Percentiles rank a stretch among this genome's conserved stretches.
Evolutionary conservation across 805 yeast species (phyloP).

Genomic region (Danielia oregonensis): DNA sequence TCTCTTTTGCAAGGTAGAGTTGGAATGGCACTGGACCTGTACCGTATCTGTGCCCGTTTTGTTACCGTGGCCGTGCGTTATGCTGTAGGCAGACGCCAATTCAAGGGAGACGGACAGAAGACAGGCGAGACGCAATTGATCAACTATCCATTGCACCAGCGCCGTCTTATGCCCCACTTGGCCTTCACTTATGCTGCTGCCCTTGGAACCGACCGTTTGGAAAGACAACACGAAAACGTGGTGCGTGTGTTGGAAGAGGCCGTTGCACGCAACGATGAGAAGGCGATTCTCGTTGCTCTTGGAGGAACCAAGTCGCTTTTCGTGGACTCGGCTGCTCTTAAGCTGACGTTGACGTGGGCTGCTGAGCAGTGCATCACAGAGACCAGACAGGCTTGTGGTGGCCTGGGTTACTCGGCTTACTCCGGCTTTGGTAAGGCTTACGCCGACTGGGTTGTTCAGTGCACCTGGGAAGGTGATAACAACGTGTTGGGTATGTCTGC

Average conservation of each 20-base stretch:
- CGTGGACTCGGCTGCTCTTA: slow-evolving; percentile 42
- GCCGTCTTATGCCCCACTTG: slow-evolving; percentile 42
- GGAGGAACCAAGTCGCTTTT: slow-evolving; percentile 40
- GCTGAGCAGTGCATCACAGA: slow-evolving; percentile 41
- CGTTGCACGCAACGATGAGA: slow-evolving; percentile 29
- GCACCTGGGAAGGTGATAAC: slow-evolving; percentile 51
- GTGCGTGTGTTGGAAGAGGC: slow-evolving; percentile 35
- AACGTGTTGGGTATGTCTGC: slow-evolving; percentile 40
- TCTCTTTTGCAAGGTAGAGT: slow-evolving; percentile 45
- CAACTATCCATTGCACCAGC: slow-evolving; percentile 44
- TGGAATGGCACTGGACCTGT: slow-evolving; percentile 42
- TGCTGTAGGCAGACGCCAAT: slow-evolving; percentile 46
- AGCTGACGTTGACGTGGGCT: slow-evolving; percentile 43
- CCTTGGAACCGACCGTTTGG: slow-evolving; percentile 37
- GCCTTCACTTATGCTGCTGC: slow-evolving; percentile 38
- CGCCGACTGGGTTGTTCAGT: slow-evolving; percentile 46
- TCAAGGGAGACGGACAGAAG: slow-evolving; percentile 24
- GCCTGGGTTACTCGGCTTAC: slow-evolving; percentile 45
- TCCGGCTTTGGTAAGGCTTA: slow-evolving; percentile 43
- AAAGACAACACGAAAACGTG: slow-evolving; percentile 27
- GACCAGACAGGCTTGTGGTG: slow-evolving; percentile 45
- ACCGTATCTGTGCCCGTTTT: slow-evolving; percentile 39
- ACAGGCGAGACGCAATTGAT: slow-evolving; percentile 37
- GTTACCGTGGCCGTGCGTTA: slow-evolving; percentile 42
- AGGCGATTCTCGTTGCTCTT: slow-evolving; percentile 28